Base-by-base conservation (phyloP, 352 stramenopile species). In the Peronospora tabacina region DNA sequence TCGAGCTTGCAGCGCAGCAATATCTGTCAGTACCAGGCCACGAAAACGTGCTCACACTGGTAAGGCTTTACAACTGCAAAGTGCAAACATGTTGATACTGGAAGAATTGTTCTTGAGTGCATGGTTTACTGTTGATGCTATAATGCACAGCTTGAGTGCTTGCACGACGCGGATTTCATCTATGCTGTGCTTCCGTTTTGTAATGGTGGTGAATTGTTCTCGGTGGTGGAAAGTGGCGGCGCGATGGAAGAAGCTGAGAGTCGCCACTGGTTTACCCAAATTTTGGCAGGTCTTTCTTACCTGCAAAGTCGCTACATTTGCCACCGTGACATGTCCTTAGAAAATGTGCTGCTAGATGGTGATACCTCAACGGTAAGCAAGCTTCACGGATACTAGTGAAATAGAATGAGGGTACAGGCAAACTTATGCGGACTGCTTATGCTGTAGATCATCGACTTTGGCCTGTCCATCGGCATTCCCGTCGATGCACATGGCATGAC, bases 291-390 rank as follows among this genome's bases (percentile, higher is more conserved):
- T 0, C 51, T 92, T 26, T 90, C 81, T 10, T 93, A 87, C 49
- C 41, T 93, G 32, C 82, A 93, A 53, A 88, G 75, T 39, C 74
- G 70, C 48, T 90, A 83, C 63, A 90, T 89, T 68, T 90, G 77
- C 58, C 82, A 93, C 58, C 82, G 82, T 39, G 82, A 93, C 61
- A 93, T 93, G 78, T 92, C 81, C 48, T 52, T 92, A 46, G 81
- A 92, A 62, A 92, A 92, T 49, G 79, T 92, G 13, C 52, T 93
- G 19, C 75, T 93, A 34, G 79, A 93, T 48, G 79, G 79, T 49
- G 70, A 89, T 49, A 82, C 75, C 3, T 88, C 81, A 45, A 92
- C 90, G 71, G 81, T 92, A 62, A 20, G 37, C 3, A 29, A 24
- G 9, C 19, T 24, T 45, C 22, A 19, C 6, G 24, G 24, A 26